Evolutionary conservation across 768 basidiomycete species (phyloP), one percentile per base, ranked within the genome.

Genomic region (Pleurotus eryngii): DNA sequence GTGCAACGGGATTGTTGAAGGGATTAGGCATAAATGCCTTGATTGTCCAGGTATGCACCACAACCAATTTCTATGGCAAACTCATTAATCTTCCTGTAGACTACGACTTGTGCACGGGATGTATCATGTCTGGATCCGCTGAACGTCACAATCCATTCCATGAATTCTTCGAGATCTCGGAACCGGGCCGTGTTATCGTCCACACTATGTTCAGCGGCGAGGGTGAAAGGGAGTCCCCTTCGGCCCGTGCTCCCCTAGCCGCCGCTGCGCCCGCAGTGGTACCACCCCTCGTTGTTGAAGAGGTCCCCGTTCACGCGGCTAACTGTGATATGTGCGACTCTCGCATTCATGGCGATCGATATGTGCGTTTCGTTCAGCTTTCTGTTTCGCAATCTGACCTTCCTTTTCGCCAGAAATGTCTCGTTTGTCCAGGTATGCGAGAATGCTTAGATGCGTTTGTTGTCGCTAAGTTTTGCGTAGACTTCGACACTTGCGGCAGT

Each of bases 261-360:
- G 57, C 65, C 35, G 57, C 37, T 18, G 55, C 63, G 20, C 37
- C 63, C 4, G 51, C 63, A 14, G 45, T 24, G 12, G 26, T 63
- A 15, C 37, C 49, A 27, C 55, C 43, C 38, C 42, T 47, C 26
- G 55, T 43, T 38, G 20, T 26, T 5, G 11, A 53, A 9, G 46
- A 49, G 38, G 71, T 68, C 22, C 73, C 73, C n/a, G 63, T 72
- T 24, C 92, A 95, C 66, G 67, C 70, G 59, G 90, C 90, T 5
- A 79, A 69, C 8, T 95, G 93, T 71, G 82, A 95, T 67, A 66
- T 93, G 22, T 95, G 93, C 63, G 84, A 89, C 60, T 85, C 84
- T 1, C 68, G 75, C 2, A 89, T 95, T 62, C 62, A 70, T 24
- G 93, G 92, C 2, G 74, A 77, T 46, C 84, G 93, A 46, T 94